Conservation (phyloP, 1,139 yeast species). For the Lodderomyces theae region DNA sequence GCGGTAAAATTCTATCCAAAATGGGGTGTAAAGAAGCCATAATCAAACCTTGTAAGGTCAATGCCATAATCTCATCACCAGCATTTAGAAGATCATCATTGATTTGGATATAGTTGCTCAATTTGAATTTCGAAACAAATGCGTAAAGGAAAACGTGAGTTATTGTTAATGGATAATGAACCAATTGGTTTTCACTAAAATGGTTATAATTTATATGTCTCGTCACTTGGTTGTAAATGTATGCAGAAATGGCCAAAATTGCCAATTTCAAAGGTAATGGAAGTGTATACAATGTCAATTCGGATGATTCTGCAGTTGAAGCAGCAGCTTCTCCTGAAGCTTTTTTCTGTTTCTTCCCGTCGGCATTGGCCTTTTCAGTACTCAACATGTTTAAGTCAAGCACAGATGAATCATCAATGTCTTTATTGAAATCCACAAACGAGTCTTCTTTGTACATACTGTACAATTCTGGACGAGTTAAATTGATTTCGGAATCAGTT, state of each 20-base stretch:
- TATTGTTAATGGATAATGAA: constrained; percentile 33
- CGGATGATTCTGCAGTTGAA: neutral
- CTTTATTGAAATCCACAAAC: constrained; percentile 32
- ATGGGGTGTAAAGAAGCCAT: constrained; percentile 65
- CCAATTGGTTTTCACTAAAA: constrained; percentile 30
- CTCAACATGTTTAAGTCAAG: constrained; percentile 9
- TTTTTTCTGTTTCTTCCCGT: neutral
- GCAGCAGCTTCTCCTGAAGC: neutral
- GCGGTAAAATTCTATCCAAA: constrained; percentile 50
- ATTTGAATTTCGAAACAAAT: constrained; percentile 29
- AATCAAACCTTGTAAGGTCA: constrained; percentile 52
- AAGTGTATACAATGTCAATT: constrained; percentile 5
- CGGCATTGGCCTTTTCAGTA: neutral
- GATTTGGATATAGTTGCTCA: constrained; percentile 11
- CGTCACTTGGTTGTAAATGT: constrained; percentile 49
- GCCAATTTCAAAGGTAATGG: constrained; percentile 23
- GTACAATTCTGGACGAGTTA: constrained; percentile 50
- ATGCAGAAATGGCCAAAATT: constrained; percentile 45
- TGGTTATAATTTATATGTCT: constrained; percentile 52
- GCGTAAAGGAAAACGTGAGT: constrained; percentile 33
- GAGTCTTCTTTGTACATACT: constrained; percentile 46
- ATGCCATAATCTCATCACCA: constrained; percentile 27
- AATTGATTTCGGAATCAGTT: constrained; percentile 44
- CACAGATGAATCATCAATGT: constrained; percentile 15
- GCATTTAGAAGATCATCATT: constrained; percentile 8